Base-by-base conservation (phyloP, 2,329 filamentous ascomycete genomes). In the Tolypocladium cylindrosporum region DNA sequence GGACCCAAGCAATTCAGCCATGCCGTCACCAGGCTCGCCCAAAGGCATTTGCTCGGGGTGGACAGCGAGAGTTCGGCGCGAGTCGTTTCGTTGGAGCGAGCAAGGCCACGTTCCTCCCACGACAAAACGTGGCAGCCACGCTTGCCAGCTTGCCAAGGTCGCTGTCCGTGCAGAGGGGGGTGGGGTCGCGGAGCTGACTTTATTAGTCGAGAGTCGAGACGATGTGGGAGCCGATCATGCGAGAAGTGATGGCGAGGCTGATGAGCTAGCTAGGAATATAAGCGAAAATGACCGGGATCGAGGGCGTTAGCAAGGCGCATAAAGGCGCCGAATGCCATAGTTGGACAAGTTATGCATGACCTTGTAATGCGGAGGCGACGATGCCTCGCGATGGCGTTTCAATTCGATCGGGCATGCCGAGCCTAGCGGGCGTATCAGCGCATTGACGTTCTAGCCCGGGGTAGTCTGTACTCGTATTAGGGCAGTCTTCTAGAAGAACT, bases 341-440 rank as follows among this genome's bases (percentile, higher is more conserved):
- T 16, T 36, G 27, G 10, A 34, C 14, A 14, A 27, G 8, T 31
- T 19, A 50, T 50, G 45, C 45, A 50, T 52, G 48, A 52, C 48
- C 31, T 37, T 37, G 48, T 4, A 37, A 37, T 51, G 48, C 39
- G 53, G 24, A 43, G 39, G 53, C 53, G 53, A 21, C 39, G 37
- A 42, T 55, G 24, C 31, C 45, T 51, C 16, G 31, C 19, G 48
- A 36, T 36, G 48, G 24, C 39, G 53, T 55, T 55, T 55, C 53
- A 55, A 55, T 55, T 55, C 39, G 53, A 55, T 34, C 53, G 53
- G 53, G 24, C 39, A 42, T 11, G 39, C 53, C 53, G 53, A 55
- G n/a, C 9, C 39, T 21, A 27, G 31, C 36, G 52, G 37, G 37
- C 8, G 34, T 52, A 27, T 6, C 36, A 40, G 52, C 37, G 53